Conservation (phyloP, 2,329 filamentous ascomycete genomes). For the Cladosporium sp. region DNA sequence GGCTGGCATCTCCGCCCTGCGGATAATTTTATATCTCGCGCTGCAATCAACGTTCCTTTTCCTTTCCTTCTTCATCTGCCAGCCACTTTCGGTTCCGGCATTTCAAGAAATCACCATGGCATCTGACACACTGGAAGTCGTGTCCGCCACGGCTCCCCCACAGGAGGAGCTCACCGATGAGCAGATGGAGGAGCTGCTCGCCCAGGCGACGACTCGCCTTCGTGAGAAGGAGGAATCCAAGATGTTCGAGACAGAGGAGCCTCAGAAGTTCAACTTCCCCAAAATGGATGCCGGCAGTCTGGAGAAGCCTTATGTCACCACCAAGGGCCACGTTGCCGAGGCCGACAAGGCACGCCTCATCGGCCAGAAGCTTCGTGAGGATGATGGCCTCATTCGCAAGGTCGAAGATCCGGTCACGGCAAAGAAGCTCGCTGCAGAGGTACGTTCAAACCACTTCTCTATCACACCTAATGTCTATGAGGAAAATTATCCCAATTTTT, state of each 20-base stretch:
- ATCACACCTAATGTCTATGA: slow-evolving; percentile 50
- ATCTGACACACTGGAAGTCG: slow-evolving; percentile 8
- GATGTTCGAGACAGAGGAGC: slow-evolving; percentile 17
- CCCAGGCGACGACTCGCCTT: slow-evolving; percentile 58
- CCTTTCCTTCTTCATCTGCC: slow-evolving; percentile 8
- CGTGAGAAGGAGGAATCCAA: slow-evolving; percentile 35
- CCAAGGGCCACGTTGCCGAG: slow-evolving; percentile 48
- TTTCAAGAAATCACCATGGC: slow-evolving; percentile 7
- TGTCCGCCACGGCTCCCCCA: neutral
- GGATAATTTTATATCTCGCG: no score
- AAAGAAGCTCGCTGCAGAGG: slow-evolving; percentile 47
- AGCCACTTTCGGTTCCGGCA: slow-evolving; percentile 5
- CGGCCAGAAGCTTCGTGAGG: slow-evolving; percentile 40
- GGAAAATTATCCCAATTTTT: slow-evolving; percentile 68
- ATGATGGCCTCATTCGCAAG: slow-evolving; percentile 45
- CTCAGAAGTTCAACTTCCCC: slow-evolving; percentile 42
- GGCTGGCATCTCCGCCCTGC: no score
- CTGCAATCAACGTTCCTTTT: neutral
- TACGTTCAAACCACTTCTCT: slow-evolving; percentile 35
- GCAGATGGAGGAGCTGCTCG: slow-evolving; percentile 59
- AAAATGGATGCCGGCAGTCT: slow-evolving; percentile 45
- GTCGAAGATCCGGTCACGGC: slow-evolving; percentile 50
- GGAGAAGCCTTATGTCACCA: slow-evolving; percentile 51
- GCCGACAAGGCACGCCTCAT: slow-evolving; percentile 50
- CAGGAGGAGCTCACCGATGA: slow-evolving; percentile 54